Evolutionary conservation across 257 asterid genomes (phyloP).

Genomic region (Penstemon eatonii): DNA sequence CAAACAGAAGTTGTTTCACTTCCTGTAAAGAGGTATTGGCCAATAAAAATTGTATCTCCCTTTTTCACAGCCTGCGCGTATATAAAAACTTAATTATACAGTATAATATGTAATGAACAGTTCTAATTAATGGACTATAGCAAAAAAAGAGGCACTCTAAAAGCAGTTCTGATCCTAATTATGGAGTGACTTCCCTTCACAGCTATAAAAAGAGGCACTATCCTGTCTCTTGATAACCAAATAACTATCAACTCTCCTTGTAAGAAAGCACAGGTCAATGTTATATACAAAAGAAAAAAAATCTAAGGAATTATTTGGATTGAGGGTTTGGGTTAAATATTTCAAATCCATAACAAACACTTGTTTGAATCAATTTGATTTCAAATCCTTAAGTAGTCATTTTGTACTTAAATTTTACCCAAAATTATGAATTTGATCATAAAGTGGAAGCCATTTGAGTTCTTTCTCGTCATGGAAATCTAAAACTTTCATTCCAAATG

Average conservation of each 20-base stretch:
- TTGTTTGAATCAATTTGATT: too few species aligned
- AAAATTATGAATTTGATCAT: too few species aligned
- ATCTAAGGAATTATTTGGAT: too few species aligned
- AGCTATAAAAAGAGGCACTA: neutral
- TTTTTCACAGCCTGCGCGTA: constrained; percentile 68
- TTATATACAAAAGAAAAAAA: too few species aligned
- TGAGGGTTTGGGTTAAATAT: too few species aligned
- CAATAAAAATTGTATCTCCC: constrained; percentile 86
- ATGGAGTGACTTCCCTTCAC: neutral
- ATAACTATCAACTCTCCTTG: neutral
- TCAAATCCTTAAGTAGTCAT: too few species aligned
- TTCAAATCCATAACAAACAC: too few species aligned
- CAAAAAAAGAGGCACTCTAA: neutral
- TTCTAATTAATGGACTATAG: neutral
- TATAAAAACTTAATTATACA: constrained; percentile 22
- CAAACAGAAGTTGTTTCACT: constrained; percentile 89
- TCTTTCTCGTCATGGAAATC: too few species aligned
- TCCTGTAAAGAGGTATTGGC: constrained; percentile 90
- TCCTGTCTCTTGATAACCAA: neutral
- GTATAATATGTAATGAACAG: neutral
- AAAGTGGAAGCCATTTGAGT: too few species aligned
- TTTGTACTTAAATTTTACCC: too few species aligned
- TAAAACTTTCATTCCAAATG: too few species aligned
- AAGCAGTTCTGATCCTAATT: neutral
- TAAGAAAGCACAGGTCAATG: neutral